These are phyloP conservation scores for Pulveroboletus frians DNA, from an alignment of 768 basidiomycete species.

Conservation along the genomic window DNA sequence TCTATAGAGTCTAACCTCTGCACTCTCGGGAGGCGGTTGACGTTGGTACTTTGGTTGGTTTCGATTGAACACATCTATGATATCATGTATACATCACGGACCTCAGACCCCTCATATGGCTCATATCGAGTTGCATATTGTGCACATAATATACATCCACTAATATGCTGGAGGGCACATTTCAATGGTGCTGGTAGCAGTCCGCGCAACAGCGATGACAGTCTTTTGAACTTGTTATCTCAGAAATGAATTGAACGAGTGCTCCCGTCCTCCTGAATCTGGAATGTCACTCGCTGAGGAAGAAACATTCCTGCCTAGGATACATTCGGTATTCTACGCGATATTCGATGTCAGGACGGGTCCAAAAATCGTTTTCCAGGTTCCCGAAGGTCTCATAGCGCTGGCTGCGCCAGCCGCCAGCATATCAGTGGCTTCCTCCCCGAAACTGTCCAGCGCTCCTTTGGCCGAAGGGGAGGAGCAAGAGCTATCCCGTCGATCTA, in stretches of 20 bases:
- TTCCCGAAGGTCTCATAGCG: constrained; percentile 86
- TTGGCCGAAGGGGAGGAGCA: constrained; percentile 32
- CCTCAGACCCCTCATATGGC: constrained; percentile 1
- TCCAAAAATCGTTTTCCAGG: constrained; percentile 87
- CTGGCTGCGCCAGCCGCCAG: constrained; percentile 29
- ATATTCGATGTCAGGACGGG: constrained; percentile 84
- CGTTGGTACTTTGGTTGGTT: not conserved
- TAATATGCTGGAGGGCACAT: not conserved
- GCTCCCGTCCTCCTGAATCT: not conserved
- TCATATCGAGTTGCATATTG: not conserved
- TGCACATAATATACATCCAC: not conserved
- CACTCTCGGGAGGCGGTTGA: constrained; percentile 9
- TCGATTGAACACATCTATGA: constrained; percentile 5
- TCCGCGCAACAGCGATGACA: not conserved
- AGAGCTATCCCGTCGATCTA: constrained; percentile 47
- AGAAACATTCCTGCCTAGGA: constrained; percentile 72
- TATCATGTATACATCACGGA: constrained; percentile 20
- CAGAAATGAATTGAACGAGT: not conserved
- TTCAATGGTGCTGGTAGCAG: not conserved
- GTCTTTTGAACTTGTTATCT: not conserved
- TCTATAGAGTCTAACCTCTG: constrained; percentile 17
- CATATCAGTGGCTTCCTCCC: constrained; percentile 30
- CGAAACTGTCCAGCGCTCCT: constrained; percentile 30
- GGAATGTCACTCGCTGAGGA: constrained; percentile 39
- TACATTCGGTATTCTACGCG: constrained; percentile 90